A percentile compares a stretch with the other conserved stretches of the same genome.
These are phyloP conservation scores for Colletotrichum musicola DNA, from an alignment of 2,329 filamentous ascomycete genomes.

Conservation along the genomic window DNA sequence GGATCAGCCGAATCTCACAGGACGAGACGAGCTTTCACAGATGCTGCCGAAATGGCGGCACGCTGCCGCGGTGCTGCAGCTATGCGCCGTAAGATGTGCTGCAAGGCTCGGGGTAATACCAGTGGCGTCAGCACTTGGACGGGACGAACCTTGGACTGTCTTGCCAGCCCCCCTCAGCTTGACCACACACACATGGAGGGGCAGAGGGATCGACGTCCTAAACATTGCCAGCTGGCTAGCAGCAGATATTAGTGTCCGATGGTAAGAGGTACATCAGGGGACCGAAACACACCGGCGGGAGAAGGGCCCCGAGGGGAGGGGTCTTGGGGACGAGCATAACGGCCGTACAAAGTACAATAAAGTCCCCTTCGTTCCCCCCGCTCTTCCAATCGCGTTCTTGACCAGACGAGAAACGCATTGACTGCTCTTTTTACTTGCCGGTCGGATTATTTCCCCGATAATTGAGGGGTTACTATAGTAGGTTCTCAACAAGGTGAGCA, in stretches of 20 bases:
- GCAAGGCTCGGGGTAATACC: conserved; percentile 18
- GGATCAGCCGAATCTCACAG: too few relatives aligned
- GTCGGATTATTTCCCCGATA: too few relatives aligned
- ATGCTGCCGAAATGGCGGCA: background rate
- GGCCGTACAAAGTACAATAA: conserved; percentile 17
- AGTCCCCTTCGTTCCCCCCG: conserved; percentile 8
- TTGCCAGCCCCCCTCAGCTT: background rate
- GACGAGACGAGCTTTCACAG: too few relatives aligned
- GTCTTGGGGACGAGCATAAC: background rate
- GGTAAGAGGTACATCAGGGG: background rate
- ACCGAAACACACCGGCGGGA: too few relatives aligned
- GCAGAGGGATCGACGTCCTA: background rate
- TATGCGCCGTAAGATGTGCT: background rate
- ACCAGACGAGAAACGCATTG: conserved; percentile 4
- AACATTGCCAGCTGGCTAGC: conserved; percentile 23
- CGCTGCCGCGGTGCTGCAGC: background rate
- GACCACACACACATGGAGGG: conserved; percentile 13
- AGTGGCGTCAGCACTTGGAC: conserved; percentile 12
- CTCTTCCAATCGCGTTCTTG: conserved; percentile 9
- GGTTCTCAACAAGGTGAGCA: too few relatives aligned
- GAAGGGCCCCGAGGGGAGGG: too few relatives aligned
- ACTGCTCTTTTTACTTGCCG: background rate
- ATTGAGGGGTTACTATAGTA: too few relatives aligned
- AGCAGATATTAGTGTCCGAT: background rate
- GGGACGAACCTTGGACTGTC: conserved; percentile 4